Conservation (phyloP, 164 flowering plant genomes). For the Liriodendron chinense region DNA sequence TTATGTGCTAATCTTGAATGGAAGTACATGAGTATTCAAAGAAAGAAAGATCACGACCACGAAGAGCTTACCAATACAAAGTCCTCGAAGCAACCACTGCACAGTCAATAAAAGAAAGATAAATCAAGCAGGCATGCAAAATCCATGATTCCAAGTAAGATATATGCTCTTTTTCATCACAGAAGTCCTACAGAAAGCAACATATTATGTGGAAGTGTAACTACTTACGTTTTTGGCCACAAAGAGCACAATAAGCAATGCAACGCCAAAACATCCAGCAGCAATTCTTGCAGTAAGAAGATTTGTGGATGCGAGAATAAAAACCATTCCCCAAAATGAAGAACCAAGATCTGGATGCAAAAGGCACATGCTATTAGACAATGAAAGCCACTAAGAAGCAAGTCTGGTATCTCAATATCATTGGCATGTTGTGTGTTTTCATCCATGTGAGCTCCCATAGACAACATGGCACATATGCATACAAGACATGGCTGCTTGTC, state of each 20-base stretch:
- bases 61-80: constrained; percentile 70
- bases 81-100: constrained; percentile 97
- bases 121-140: not conserved
- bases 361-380: not conserved
- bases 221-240: constrained; percentile 85
- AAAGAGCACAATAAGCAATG: constrained; percentile 81
- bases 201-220: not conserved
- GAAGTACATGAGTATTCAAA: not conserved
- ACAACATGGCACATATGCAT: too few species aligned
- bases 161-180: too few species aligned
- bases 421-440: too few species aligned
- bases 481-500: too few species aligned
- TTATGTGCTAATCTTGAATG: not conserved
- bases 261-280: constrained; percentile 74
- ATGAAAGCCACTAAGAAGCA: not conserved
- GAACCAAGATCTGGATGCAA: constrained; percentile 87
- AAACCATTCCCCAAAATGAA: constrained; percentile 96
- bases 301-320: constrained; percentile 90
- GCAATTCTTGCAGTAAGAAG: constrained; percentile 84
- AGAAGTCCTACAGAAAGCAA: not conserved
- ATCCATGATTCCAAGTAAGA: not conserved
- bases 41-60: constrained; percentile 1
- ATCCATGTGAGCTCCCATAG: too few species aligned
- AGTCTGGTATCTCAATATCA: too few species aligned
- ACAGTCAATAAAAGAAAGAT: not conserved